A percentile compares a stretch with the other conserved stretches of the same genome.
These are phyloP conservation scores for Przewalskia tangutica DNA, from an alignment of 257 asterid genomes.

Conservation along the genomic window DNA sequence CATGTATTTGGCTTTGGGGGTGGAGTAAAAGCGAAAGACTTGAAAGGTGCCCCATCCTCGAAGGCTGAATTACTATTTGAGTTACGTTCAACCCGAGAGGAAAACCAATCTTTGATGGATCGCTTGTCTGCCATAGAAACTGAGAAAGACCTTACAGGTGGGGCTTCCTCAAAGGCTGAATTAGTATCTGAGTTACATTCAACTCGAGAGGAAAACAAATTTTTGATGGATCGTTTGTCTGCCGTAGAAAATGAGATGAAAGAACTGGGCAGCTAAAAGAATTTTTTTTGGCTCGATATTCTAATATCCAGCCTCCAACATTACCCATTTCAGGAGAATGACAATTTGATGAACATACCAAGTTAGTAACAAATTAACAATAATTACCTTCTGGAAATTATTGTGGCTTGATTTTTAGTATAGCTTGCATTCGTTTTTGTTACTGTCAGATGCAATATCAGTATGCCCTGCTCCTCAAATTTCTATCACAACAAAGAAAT, in stretches of 20 bases:
- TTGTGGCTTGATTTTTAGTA: not conserved
- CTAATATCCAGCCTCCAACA: not conserved
- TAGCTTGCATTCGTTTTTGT: no score
- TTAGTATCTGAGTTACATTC: not conserved
- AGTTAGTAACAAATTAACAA: not conserved
- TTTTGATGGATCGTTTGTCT: not conserved
- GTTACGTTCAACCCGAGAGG: not conserved
- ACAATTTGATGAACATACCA: not conserved
- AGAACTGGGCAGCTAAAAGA: not conserved
- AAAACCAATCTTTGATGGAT: not conserved
- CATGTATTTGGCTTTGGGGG: constrained; percentile 1
- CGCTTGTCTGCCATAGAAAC: no score
- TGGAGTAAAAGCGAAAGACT: not conserved
- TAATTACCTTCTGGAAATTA: not conserved
- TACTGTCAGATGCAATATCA: no score
- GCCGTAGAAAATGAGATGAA: not conserved
- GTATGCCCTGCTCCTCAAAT: no score
- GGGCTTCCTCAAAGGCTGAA: not conserved
- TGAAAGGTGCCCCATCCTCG: not conserved
- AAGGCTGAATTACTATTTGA: not conserved
- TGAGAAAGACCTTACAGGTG: not conserved
- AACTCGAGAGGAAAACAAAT: not conserved
- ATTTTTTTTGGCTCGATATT: not conserved
- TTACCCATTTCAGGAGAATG: not conserved
- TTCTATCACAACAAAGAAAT: no score